These are phyloP conservation scores for Geotrichum bryndzae DNA, from an alignment of 1,139 yeast species.

Conservation along the genomic window DNA sequence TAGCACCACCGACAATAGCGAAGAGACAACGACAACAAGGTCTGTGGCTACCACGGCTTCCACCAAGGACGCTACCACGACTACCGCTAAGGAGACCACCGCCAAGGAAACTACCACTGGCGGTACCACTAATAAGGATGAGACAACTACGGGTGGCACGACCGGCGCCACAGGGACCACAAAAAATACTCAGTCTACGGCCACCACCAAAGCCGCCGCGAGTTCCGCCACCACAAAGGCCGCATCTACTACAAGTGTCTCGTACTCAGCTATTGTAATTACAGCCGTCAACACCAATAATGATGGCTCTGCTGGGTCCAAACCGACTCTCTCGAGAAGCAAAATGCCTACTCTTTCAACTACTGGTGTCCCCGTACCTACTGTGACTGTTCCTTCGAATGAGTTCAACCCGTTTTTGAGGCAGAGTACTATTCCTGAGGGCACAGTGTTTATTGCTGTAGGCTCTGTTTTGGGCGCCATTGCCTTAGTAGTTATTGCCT, in stretches of 20 bases:
- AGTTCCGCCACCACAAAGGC: neutral
- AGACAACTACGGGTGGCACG: neutral
- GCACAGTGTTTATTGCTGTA: constrained; percentile 75
- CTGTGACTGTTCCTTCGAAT: constrained; percentile 56
- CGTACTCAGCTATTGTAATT: constrained; percentile 9
- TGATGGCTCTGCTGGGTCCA: neutral
- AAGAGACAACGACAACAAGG: neutral
- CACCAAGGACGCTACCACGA: neutral
- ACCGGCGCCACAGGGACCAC: constrained; percentile 1
- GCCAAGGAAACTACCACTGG: neutral
- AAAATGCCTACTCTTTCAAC: constrained; percentile 20
- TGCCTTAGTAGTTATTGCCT: constrained; percentile 41
- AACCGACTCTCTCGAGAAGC: neutral
- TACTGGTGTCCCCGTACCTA: constrained; percentile 42
- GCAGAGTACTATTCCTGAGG: constrained; percentile 49
- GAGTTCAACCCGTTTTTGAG: constrained; percentile 57
- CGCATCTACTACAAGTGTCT: neutral
- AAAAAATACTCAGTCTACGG: neutral
- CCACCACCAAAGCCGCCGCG: neutral
- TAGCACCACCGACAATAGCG: neutral
- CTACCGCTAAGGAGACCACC: neutral
- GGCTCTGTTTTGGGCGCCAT: constrained; percentile 62
- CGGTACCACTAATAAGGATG: neutral
- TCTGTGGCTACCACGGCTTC: neutral
- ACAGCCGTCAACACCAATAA: constrained; percentile 13